These are phyloP conservation scores for Erodium trifolium DNA, from an alignment of 441 rosid species.

Conservation along the genomic window DNA sequence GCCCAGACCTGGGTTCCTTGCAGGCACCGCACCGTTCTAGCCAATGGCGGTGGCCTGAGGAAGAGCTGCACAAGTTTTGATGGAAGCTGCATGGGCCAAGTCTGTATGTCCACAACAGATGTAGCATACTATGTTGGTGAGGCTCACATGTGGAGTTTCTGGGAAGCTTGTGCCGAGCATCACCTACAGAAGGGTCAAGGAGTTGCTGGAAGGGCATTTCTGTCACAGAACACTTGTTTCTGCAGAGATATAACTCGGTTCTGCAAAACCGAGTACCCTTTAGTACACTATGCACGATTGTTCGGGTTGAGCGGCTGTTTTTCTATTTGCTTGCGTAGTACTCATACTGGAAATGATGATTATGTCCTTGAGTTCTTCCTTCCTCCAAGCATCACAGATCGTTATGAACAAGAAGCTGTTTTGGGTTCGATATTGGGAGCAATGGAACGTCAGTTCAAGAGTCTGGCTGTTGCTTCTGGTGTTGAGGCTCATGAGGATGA, in stretches of 20 bases:
- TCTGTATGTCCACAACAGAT: slow-evolving; percentile 88
- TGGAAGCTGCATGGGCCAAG: slow-evolving; percentile 77
- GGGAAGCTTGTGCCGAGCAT: slow-evolving; percentile 87
- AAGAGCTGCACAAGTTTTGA: slow-evolving; percentile 80
- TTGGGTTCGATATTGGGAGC: slow-evolving; percentile 58
- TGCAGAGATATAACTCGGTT: slow-evolving; percentile 56
- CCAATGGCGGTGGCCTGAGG: slow-evolving; percentile 79
- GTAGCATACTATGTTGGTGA: slow-evolving; percentile 76
- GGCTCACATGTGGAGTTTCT: slow-evolving; percentile 84
- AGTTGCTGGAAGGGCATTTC: slow-evolving; percentile 77
- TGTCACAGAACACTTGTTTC: slow-evolving; percentile 64
- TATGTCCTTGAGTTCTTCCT: slow-evolving; percentile 80
- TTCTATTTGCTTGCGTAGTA: slow-evolving; percentile 70
- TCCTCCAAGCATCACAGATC: slow-evolving; percentile 42
- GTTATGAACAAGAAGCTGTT: slow-evolving; percentile 43
- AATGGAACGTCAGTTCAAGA: slow-evolving; percentile 69
- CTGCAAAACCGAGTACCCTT: slow-evolving; percentile 81
- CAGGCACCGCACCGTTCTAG: slow-evolving; percentile 74
- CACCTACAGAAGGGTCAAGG: slow-evolving; percentile 91
- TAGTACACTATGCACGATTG: slow-evolving; percentile 91
- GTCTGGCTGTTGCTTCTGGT: slow-evolving; percentile 73
- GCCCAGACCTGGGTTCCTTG: slow-evolving; percentile 91
- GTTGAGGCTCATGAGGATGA: slow-evolving; percentile 43
- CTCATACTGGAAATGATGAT: slow-evolving; percentile 67
- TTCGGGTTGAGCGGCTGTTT: slow-evolving; percentile 61